Percentiles rank a stretch among this genome's conserved stretches.
These are phyloP conservation scores for Hygrophoropsis aurantiaca DNA, from an alignment of 768 basidiomycete genomes.

Conservation along the genomic window DNA sequence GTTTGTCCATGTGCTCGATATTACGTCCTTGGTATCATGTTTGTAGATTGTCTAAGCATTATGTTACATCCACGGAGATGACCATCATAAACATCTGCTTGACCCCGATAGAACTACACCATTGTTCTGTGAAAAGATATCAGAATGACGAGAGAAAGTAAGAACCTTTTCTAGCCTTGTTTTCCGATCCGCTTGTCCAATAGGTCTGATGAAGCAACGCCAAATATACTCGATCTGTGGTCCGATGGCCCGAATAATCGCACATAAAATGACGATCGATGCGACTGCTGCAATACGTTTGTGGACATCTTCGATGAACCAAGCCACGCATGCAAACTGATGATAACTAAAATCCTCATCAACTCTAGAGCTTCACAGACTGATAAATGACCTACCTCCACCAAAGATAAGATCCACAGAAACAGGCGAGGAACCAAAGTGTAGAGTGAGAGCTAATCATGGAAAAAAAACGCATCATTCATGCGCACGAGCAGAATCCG, in stretches of 20 bases:
- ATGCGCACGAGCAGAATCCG: too few relatives aligned
- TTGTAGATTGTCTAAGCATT: constrained; percentile 67
- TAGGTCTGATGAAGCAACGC: constrained; percentile 49
- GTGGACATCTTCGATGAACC: background rate
- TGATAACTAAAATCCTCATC: too few relatives aligned
- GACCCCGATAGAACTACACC: constrained; percentile 63
- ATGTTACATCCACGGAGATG: constrained; percentile 70
- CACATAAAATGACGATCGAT: constrained; percentile 12
- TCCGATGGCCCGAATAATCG: constrained; percentile 23
- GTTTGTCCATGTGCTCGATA: constrained; percentile 70
- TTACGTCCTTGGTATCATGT: constrained; percentile 54
- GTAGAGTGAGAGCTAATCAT: background rate
- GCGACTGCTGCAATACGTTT: background rate
- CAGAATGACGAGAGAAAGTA: background rate
- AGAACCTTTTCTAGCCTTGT: constrained; percentile 44
- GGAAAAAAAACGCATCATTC: too few relatives aligned
- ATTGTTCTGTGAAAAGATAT: background rate
- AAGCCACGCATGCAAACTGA: too few relatives aligned
- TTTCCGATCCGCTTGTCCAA: constrained; percentile 40
- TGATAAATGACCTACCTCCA: background rate
- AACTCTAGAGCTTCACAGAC: too few relatives aligned
- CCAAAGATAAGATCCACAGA: constrained; percentile 4
- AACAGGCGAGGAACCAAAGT: background rate
- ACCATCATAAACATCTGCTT: constrained; percentile 72
- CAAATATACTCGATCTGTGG: constrained; percentile 48